Evolutionary conservation across 148 eudicot genomes (phyloP).

Genomic region (Nyssa sinensis): DNA sequence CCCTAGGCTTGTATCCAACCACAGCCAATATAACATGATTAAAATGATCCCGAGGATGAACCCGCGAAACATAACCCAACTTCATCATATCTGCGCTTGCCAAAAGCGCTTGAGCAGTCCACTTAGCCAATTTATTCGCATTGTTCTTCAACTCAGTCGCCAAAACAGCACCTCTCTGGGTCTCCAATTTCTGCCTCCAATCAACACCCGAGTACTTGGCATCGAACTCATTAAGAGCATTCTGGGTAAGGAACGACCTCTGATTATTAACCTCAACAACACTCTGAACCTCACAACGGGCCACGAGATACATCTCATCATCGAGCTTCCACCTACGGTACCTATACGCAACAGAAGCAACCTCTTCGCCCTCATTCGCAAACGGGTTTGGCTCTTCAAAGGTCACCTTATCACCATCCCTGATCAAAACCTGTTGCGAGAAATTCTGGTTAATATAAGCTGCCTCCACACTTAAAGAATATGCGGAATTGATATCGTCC

Average conservation of each 20-base stretch:
- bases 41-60: slow-evolving; percentile 93
- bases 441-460: slow-evolving; percentile 92
- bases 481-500: slow-evolving; percentile 84
- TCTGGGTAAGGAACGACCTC: slow-evolving; percentile 68
- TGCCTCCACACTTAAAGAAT: slow-evolving; percentile 81
- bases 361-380: slow-evolving; percentile 90
- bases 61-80: slow-evolving; percentile 90
- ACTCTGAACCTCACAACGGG: slow-evolving; percentile 88
- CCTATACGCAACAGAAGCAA: slow-evolving; percentile 84
- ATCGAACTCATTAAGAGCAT: slow-evolving; percentile 94
- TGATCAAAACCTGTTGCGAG: slow-evolving; percentile 83
- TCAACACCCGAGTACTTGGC: slow-evolving; percentile 89
- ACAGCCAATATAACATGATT: slow-evolving; percentile 87
- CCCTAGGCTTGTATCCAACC: slow-evolving; percentile 92
- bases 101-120: slow-evolving; percentile 90
- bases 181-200: slow-evolving; percentile 96
- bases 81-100: slow-evolving; percentile 97
- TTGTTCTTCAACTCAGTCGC: slow-evolving; percentile 97
- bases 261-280: slow-evolving; percentile 59
- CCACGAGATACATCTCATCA: slow-evolving; percentile 66
- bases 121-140: slow-evolving; percentile 86
- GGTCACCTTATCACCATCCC: slow-evolving; percentile 72
- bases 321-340: slow-evolving; percentile 93
- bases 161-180: slow-evolving; percentile 94
- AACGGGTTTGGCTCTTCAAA: slow-evolving; percentile 94